phyloP scores from a whole-genome alignment of 2,329 filamentous ascomycete species.

The Aphanocladium album region DNA sequence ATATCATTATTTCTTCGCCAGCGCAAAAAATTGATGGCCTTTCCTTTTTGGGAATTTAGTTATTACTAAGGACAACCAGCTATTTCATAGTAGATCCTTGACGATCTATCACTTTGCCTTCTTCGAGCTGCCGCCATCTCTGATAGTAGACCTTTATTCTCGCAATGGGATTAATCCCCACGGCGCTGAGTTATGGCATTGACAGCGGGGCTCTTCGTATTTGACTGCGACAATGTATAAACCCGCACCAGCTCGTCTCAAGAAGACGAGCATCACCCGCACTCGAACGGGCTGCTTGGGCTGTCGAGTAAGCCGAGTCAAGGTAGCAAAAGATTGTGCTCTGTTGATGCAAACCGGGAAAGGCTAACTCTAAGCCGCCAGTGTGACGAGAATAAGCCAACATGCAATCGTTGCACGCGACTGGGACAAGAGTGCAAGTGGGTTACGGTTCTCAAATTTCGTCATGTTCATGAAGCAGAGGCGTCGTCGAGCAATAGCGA shows the following conservation, averaged over 20 bases:
- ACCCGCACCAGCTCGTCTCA: conserved; percentile 17
- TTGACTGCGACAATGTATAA: conserved; percentile 18
- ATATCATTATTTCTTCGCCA: too few species aligned
- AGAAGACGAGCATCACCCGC: conserved; percentile 21
- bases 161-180: too few species aligned
- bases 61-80: too few species aligned
- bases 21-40: too few species aligned
- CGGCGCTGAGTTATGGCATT: background rate
- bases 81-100: too few species aligned
- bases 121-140: too few species aligned
- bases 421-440: conserved; percentile 4
- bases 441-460: background rate
- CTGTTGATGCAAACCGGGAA: background rate
- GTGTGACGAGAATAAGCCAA: conserved; percentile 13
- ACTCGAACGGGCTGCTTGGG: conserved; percentile 18
- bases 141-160: background rate
- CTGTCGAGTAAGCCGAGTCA: conserved; percentile 17
- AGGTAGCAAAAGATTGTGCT: conserved; percentile 12
- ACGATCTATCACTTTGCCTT: too few species aligned
- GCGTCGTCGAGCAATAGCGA: background rate
- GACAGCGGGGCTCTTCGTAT: too few species aligned
- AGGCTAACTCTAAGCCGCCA: background rate
- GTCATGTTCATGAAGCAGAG: background rate
- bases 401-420: conserved; percentile 9
- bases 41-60: too few species aligned